A percentile compares a stretch with the other conserved stretches of the same genome.
These are phyloP conservation scores for Aegilops tauschii DNA, from an alignment of 176 grass and related monocot genomes.

Conservation along the genomic window DNA sequence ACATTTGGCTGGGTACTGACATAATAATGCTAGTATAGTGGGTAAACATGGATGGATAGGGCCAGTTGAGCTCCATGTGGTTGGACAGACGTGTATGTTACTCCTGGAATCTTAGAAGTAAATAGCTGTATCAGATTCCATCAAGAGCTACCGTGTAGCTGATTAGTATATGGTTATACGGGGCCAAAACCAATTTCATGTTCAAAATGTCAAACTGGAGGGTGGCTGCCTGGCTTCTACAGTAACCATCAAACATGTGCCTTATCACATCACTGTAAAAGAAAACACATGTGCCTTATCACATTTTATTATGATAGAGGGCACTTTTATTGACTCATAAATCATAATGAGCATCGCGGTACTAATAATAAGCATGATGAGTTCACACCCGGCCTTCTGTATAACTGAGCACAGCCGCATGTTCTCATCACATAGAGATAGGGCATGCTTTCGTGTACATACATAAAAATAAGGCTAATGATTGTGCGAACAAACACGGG, in stretches of 20 bases:
- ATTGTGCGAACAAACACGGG: neutral
- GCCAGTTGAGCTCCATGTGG: slow-evolving; percentile 6
- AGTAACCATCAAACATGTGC: slow-evolving; percentile 5
- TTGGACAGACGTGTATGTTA: slow-evolving; percentile 26
- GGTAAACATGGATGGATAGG: too few relatives aligned
- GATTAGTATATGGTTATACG: neutral
- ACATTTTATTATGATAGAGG: neutral
- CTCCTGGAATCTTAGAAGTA: slow-evolving; percentile 28
- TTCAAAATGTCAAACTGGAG: too few relatives aligned
- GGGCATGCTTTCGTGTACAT: neutral
- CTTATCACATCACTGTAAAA: neutral
- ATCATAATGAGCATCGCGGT: neutral
- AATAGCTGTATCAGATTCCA: slow-evolving; percentile 1
- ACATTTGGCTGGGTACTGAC: too few relatives aligned
- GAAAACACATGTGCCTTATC: neutral
- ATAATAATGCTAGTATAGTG: too few relatives aligned
- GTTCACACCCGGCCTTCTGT: neutral
- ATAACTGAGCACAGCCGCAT: neutral
- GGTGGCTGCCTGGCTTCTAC: too few relatives aligned
- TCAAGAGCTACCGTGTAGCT: neutral
- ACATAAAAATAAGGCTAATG: slow-evolving; percentile 17
- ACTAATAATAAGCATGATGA: neutral
- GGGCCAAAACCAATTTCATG: slow-evolving; percentile 3
- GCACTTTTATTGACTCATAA: too few relatives aligned
- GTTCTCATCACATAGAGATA: neutral